Conservation (phyloP, 192 early-diverging fungal genomes). For the Funneliformis geosporum region DNA sequence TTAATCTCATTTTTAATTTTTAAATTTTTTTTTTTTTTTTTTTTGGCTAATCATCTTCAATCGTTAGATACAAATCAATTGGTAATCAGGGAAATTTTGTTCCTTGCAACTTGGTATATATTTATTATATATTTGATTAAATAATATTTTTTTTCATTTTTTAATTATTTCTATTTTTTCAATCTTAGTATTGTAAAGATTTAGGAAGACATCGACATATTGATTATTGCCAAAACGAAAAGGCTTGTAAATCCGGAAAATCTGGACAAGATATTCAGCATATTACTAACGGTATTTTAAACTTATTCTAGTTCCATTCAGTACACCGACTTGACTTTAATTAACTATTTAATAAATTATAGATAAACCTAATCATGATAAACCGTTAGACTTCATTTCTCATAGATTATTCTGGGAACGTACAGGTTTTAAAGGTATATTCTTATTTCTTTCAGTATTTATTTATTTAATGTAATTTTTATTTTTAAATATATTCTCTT, state of each 20-base stretch:
- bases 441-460: background rate
- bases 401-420: conserved; percentile 33
- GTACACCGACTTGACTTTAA: background rate
- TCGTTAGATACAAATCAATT: conserved; percentile 13
- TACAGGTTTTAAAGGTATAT: conserved; percentile 31
- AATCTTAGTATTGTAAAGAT: conserved; percentile 23
- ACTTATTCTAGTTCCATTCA: background rate
- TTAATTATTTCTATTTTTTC: background rate
- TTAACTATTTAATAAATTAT: background rate
- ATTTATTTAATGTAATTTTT: background rate
- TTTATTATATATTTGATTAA: background rate
- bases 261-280: conserved; percentile 11
- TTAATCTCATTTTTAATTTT: background rate
- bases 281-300: background rate
- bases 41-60: background rate
- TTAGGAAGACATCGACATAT: conserved; percentile 31
- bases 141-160: background rate
- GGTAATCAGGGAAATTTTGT: conserved; percentile 25
- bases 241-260: conserved; percentile 7
- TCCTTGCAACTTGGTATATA: conserved; percentile 28
- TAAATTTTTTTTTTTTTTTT: background rate
- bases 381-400: conserved; percentile 18
- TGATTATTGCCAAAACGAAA: conserved; percentile 29
- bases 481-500: background rate
- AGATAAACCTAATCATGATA: conserved; percentile 17